phyloP scores from a whole-genome alignment of 106 monocot genomes.

The Cymbidium sinense region DNA sequence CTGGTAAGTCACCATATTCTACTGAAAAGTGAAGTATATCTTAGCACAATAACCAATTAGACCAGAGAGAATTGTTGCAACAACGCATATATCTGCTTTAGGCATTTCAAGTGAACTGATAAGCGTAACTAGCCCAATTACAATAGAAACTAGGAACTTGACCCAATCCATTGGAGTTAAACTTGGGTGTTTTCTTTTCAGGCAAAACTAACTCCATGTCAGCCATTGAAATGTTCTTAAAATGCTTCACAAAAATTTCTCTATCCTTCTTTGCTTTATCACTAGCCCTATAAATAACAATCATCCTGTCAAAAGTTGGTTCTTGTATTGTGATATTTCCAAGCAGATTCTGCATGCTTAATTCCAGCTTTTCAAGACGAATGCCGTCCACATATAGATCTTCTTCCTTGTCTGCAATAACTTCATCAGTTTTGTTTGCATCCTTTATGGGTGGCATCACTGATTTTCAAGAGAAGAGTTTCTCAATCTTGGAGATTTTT shows the following conservation, averaged over 20 bases:
- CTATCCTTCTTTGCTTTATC: conserved; percentile 49
- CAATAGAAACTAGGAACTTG: conserved; percentile 67
- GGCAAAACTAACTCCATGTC: conserved; percentile 99
- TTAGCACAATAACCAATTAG: too few species aligned
- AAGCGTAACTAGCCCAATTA: conserved; percentile 83
- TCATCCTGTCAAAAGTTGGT: too few species aligned
- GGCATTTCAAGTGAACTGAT: too few species aligned
- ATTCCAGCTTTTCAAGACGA: conserved; percentile 71
- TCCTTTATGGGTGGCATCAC: conserved; percentile 22
- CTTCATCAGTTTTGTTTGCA: conserved; percentile 76
- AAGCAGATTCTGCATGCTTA: conserved; percentile 65
- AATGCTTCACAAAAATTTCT: too few species aligned
- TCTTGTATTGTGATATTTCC: too few species aligned
- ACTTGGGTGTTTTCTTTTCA: conserved; percentile 96
- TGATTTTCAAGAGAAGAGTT: conserved; percentile 41
- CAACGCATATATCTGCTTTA: too few species aligned
- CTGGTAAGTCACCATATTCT: conserved; percentile 82
- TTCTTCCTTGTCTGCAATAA: conserved; percentile 34
- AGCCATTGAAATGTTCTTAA: too few species aligned
- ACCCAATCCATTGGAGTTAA: conserved; percentile 97
- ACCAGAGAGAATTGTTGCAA: too few species aligned
- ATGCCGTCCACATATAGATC: conserved; percentile 70
- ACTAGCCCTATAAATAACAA: conserved; percentile 77
- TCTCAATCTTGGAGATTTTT: conserved; percentile 37
- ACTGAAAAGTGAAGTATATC: conserved; percentile 90